Base-by-base conservation (phyloP, 345 rosid species). In the Xanthoceras sorbifolium region DNA sequence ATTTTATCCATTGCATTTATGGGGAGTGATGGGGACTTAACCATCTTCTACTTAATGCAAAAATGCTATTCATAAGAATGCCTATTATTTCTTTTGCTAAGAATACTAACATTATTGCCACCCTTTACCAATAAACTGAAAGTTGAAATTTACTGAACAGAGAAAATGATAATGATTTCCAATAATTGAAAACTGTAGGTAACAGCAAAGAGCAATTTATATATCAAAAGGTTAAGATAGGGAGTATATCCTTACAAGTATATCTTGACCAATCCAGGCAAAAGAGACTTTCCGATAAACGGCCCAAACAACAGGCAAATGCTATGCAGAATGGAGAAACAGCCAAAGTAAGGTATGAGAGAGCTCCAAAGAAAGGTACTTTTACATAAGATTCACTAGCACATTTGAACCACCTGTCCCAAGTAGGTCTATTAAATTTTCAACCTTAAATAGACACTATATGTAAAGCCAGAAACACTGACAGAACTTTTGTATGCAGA, bases 221-320 rank as follows among this genome's bases (percentile, higher is more conserved):
- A 38, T 14, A 34, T 60, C 57, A 28, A n/a, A 10, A 28, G 64
- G 46, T 31, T 40, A 34, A n/a, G 29, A 72, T 50, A 18, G 64
- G 76, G 77, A 61, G 66, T 50, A 52, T 25, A 84, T 77, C 73
- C 93, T 89, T 88, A 96, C 99, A 64, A 97, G 94, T 79, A 97
- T 83, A 86, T 97, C 97, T 88, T 97, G 99, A 74, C 99, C 99
- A 61, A 97, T 94, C 98, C 99, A 97, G 68, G 95, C 98, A 22
- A 84, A 89, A 67, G 93, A 85, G 73, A 10, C 46, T 34, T 76
- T 73, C 54, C 93, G 97, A 77, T 88, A 85, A 82, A 91, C 85
- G 62, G 92, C 99, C 99, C 99, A 97, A 72, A 90, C 81, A 77
- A 92, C 95, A 80, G 90, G 97, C 92, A 87, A 91, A 90, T 71